phyloP scores from a whole-genome alignment of 129 eudicot species.

The Arctium minus region DNA sequence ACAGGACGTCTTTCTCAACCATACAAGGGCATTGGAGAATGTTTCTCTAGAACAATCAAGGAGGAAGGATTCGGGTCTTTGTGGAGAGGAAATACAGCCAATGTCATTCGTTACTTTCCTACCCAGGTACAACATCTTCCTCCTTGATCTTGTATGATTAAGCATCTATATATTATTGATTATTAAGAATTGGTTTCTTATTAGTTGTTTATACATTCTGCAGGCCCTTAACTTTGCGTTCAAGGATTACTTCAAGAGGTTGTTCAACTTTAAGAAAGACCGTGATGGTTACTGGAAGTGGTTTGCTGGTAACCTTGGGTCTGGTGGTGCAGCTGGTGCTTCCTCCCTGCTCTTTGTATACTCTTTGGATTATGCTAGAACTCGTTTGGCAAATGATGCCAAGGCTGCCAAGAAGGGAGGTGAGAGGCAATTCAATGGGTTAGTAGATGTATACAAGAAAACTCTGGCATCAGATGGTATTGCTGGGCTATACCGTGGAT shows the following conservation, averaged over 20 bases:
- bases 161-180: neutral
- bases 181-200: neutral
- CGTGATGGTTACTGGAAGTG: constrained; percentile 61
- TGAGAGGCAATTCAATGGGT: constrained; percentile 57
- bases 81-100: constrained; percentile 76
- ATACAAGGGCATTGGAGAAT: constrained; percentile 55
- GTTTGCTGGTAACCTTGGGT: constrained; percentile 57
- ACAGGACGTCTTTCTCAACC: constrained; percentile 49
- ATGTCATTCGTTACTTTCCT: constrained; percentile 66
- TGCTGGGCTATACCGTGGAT: constrained; percentile 58
- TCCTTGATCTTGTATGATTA: neutral
- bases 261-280: constrained; percentile 56
- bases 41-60: constrained; percentile 44
- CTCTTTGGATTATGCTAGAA: constrained; percentile 61
- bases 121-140: constrained; percentile 35
- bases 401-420: constrained; percentile 66
- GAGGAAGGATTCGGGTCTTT: constrained; percentile 49
- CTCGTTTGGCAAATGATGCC: constrained; percentile 59
- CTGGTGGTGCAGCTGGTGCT: constrained; percentile 72
- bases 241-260: constrained; percentile 62
- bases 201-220: neutral
- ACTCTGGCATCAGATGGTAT: constrained; percentile 47
- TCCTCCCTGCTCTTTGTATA: constrained; percentile 55
- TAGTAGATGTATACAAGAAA: constrained; percentile 57
- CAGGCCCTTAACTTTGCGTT: constrained; percentile 72